Evolutionary conservation across 192 early-diverging fungal genomes (phyloP), one percentile per base, ranked within the genome.

Genomic region (Entomortierella lignicola): DNA sequence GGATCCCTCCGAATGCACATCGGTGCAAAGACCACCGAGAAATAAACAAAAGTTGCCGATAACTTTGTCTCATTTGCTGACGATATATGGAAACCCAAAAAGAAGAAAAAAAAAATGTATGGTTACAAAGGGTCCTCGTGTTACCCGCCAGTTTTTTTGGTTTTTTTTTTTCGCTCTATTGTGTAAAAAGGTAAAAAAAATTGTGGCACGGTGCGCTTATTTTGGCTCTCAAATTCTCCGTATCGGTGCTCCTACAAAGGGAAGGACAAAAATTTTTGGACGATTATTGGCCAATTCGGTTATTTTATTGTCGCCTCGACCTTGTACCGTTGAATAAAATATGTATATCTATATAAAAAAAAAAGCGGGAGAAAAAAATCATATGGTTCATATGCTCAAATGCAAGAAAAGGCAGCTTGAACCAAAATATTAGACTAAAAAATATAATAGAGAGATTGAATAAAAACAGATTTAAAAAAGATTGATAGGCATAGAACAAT

Each of bases 91-190:
- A n/a, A n/a, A n/a, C n/a, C n/a, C n/a, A n/a, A n/a, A n/a, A n/a
- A n/a, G n/a, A n/a, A n/a, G n/a, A n/a, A n/a, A n/a, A n/a, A n/a
- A 37, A 7, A 37, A 4, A 37, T 7, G 34, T 4, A 37, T 37
- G 10, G 34, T 37, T 37, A 37, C 34, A 37, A 54, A 54, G 52
- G 25, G 52, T 54, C 52, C 52, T 25, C 52, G 52, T 57, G 60
- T 29, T 48, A 61, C 60, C 60, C 60, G 60, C 60, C 60, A 61
- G 25, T 20, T 48, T 48, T 47, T 20, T 42, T 42, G n/a, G n/a
- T n/a, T n/a, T n/a, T n/a, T 42, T 42, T 60, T 8, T 18, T 43
- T 32, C 11, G 5, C 26, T 2, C 11, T 6, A 7, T 20, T 26
- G 1, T 26, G 20, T 4, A 4, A 7, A 54, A 13, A 34, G 2